Conservation (phyloP, 208 protist genomes). For the Naegleria fowleri region DNA sequence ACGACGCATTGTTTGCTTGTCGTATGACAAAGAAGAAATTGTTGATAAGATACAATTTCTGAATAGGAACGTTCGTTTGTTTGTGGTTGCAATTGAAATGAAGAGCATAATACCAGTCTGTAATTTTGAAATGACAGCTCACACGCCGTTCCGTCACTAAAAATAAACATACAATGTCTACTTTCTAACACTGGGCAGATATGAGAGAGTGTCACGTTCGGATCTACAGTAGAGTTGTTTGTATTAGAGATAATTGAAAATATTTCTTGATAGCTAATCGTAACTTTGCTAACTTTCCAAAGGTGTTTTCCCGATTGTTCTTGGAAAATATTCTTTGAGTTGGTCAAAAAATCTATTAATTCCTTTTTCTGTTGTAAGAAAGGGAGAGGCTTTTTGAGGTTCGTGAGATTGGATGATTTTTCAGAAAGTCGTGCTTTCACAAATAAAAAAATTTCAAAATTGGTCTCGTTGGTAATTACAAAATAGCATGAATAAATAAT, state of each 20-base stretch:
- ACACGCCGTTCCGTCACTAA: not conserved
- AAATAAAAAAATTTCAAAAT: not conserved
- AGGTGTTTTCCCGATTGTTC: not conserved
- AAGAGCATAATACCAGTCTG: not conserved
- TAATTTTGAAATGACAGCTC: not conserved
- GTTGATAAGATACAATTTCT: not conserved
- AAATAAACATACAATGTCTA: not conserved
- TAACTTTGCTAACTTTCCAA: not conserved
- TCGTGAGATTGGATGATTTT: not conserved
- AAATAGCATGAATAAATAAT: not conserved
- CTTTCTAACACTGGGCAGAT: not conserved
- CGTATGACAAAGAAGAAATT: not conserved
- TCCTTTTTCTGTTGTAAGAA: not conserved
- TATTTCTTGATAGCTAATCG: not conserved
- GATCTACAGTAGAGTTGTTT: not conserved
- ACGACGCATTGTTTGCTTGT: not conserved
- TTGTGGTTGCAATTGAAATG: not conserved
- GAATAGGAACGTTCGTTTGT: not conserved
- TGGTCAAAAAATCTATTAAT: not conserved
- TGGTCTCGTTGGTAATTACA: not conserved
- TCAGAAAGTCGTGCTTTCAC: not conserved
- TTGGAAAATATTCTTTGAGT: not conserved
- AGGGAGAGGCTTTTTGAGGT: not conserved
- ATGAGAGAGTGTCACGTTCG: not conserved
- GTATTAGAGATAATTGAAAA: not conserved